Evolutionary conservation across 2,329 filamentous ascomycete species (phyloP), one percentile per base, ranked within the genome.

Genomic region (Colletotrichum sansevieriae): DNA sequence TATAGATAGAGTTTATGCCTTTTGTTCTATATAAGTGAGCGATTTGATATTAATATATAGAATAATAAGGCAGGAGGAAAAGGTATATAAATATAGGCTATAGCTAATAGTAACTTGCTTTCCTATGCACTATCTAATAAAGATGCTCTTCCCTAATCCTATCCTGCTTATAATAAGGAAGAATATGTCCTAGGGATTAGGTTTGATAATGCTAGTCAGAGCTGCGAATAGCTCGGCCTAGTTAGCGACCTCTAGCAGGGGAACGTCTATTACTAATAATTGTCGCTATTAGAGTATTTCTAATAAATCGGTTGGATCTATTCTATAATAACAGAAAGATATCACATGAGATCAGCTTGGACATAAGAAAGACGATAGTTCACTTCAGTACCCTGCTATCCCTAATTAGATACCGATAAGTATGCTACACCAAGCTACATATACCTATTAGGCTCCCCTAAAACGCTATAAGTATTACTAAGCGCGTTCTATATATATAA

Each of bases 181-280:
- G 44, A 47, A 47, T 12, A 47, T 47, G 10, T 47, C 44, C 44
- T 6, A 47, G 44, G 8, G 44, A 12, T 47, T 47, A 12, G 44
- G 44, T 12, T 22, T 47, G 44, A 47, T 6, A 12, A 47, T 47
- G 9, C 44, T 12, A 3, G 4, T 47, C 11, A 22, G 44, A 47
- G 44, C 44, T 47, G 44, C 44, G 18, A 47, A 47, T n/a, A 47
- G 44, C 44, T 47, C 18, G 18, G 44, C 44, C 18, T 47, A 12
- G n/a, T 47, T 4, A 47, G 18, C 44, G 18, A 47, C 44, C 44
- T 47, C 44, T 47, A n/a, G 18, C 3, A 12, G 18, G 18, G 44
- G 9, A 47, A 47, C 18, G 44, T 47, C 44, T 12, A 47, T 47
- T 12, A 47, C 10, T 12, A 20, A 20, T 47, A 6, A 20, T 22